Evolutionary conservation across 345 rosid species (phyloP), one percentile per base, ranked within the genome.

Genomic region (Salix brachista): DNA sequence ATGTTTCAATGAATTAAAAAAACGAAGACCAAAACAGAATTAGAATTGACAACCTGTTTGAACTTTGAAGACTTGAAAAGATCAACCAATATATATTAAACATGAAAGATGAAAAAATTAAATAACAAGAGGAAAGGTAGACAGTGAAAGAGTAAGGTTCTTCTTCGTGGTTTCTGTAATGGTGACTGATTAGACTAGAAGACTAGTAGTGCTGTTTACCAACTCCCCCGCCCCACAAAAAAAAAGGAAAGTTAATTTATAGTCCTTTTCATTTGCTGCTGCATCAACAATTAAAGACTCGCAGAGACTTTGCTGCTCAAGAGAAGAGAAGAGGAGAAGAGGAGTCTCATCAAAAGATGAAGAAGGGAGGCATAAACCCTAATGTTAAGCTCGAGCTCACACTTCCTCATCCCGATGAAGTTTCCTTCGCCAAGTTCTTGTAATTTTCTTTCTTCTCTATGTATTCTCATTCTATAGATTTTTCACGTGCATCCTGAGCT

Each of bases 401-500:
- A n/a, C 78, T 85, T 19, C 91, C 94, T 78, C 78, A 84, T 75
- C 26, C 91, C 5, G 88, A 79, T 60, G 92, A 89, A 68, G 83
- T 61, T 56, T 82, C 93, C 76, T 67, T 92, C 69, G 74, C 93
- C 80, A 88, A 86, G 42, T 93, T 90, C 91, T 82, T 93, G 98
- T 93, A 86, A 65, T 62, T 42, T 56, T 39, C 69, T 36, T n/a
- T 60, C 19, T 34, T 42, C 14, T 69, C 14, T 36, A 32, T 21
- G 28, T 11, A 18, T 42, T 42, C 39, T 73, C 13, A 19, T 21
- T 10, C 8, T 72, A 76, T 75, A 48, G 58, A 12, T 25, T 65
- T 41, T 41, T 41, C 12, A 41, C 44, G 3, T 41, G 44, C 44
- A 41, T 41, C 44, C 32, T 69, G 9, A 60, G 68, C 69, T 17